Evolutionary conservation across 441 rosid species (phyloP), one percentile per base, ranked within the genome.

Genomic region (Kokia cookei): DNA sequence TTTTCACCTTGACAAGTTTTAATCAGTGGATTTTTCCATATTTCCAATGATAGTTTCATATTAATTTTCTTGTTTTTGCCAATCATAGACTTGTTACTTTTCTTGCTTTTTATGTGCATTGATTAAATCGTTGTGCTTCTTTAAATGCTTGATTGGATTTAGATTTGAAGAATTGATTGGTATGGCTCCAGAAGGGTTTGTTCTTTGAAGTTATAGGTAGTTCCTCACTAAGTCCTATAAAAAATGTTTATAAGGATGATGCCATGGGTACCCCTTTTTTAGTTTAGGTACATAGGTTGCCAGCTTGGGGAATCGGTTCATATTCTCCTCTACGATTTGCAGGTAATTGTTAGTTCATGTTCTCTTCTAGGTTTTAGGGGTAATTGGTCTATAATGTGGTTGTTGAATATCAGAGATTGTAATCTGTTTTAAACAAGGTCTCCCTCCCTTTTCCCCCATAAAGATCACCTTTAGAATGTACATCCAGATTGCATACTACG

Each of bases 11-110:
- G 19, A 32, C 57, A 47, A 47, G 71, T 26, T 70, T 37, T 60
- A 55, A 50, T 71, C 48, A 60, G 60, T 73, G 77, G n/a, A 59
- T 74, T 79, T 76, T 77, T 8, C 47, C 60, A 35, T 42, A 64
- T 57, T 57, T 57, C 26, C 61, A 57, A 57, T 57, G 61, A 57
- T 50, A 24, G 26, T 66, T 79, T 54, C 35, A 27, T 22, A 72
- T 35, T 11, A 15, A 17, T 60, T 75, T 60, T 62, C 48, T 59
- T 59, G 64, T 27, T 59, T 27, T 66, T 47, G 64, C 19, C 62
- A 29, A 29, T 68, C 45, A 69, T 69, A 10, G 45, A 11, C 57
- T 53, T 17, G 17, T 69, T 53, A 32, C 17, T 14, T 32, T 32
- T 53, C 22, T n/a, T 51, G 3, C 72, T n/a, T 53, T 1, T 69